Evolutionary conservation across 192 early-diverging fungal genomes (phyloP).

Genomic region (Coemansia reversa): DNA sequence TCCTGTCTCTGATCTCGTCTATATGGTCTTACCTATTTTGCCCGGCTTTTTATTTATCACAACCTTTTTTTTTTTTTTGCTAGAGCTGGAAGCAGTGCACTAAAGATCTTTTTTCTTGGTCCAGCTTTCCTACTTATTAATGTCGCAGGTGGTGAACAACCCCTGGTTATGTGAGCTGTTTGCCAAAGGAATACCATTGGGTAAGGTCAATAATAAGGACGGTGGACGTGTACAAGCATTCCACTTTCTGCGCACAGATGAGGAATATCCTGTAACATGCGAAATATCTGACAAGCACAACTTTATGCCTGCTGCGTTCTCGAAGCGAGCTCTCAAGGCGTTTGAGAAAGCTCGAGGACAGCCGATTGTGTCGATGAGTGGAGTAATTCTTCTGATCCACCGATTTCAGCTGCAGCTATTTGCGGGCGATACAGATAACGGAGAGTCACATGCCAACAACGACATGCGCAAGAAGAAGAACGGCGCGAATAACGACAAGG

Average conservation of each 20-base stretch:
- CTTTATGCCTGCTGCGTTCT: conserved; percentile 35
- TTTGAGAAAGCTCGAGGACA: conserved; percentile 8
- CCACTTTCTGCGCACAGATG: conserved; percentile 3
- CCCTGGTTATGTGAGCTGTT: conserved; percentile 34
- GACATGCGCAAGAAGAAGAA: conserved; percentile 5
- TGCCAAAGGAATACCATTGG: neutral
- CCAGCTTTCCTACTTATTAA: neutral
- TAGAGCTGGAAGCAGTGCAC: neutral
- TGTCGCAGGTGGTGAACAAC: conserved; percentile 24
- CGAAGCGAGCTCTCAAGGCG: conserved; percentile 9
- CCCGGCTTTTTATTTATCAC: neutral
- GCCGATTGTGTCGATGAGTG: conserved; percentile 7
- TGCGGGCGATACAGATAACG: neutral
- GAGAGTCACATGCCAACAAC: neutral
- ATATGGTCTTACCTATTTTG: neutral
- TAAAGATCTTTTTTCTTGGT: neutral
- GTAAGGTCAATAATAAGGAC: conserved; percentile 9
- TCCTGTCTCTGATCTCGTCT: too few species aligned
- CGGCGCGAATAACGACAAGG: conserved; percentile 1
- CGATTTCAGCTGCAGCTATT: conserved; percentile 20
- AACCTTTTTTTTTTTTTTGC: neutral
- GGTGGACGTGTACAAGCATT: conserved; percentile 31
- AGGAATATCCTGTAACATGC: conserved; percentile 27
- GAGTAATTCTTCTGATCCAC: conserved; percentile 18
- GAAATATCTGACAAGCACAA: conserved; percentile 44